Base-by-base conservation (phyloP, 2,329 filamentous ascomycete species). In the Ceratocystis papillata region DNA sequence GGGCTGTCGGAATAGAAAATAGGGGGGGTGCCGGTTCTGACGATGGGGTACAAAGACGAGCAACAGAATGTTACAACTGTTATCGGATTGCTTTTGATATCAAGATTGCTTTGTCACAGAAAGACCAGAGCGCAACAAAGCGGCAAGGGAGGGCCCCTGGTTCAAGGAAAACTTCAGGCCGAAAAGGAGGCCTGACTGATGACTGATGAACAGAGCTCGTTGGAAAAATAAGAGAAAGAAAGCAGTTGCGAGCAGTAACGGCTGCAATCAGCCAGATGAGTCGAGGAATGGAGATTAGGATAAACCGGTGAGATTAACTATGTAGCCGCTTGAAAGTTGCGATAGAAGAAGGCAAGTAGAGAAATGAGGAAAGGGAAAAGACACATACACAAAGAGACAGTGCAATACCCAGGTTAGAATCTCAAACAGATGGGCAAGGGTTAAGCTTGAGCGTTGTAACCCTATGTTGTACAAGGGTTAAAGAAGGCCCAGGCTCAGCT, bases 1-100 rank as follows among this genome's bases (percentile, higher is more conserved):
- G 28, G 4, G 33, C 53, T 59, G 28, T 15, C 48, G 28, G 37
- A 59, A 17, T n/a, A 17, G 50, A 30, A 59, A 30, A n/a, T 50
- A 17, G 12, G 22, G 28, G 28, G 7, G 28, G 17, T 33, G 5
- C 8, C 8, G 10, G 53, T 33, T 30, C 25, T 59, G 53, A 28
- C 17, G 50, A 46, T 65, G 69, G 69, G 68, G 59, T n/a, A 67
- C 62, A 66, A 10, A 25, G 20, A n/a, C 22, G 22, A 59, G 25
- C 30, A 41, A 60, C 57, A 60, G n/a, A 60, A 12, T 8, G 53
- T 7, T 57, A 30, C 12, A 30, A 33, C n/a, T 33, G 53, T 33
- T 59, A 59, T 59, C 53, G 53, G 25, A 6, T 12, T 17, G 53
- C 17, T 22, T 57, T n/a, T 15, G 53, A 57, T 57, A 57, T 57